Percentiles rank a stretch among this genome's conserved stretches.
These are phyloP conservation scores for Coprinopsis marcescibilis DNA, from an alignment of 768 basidiomycete genomes.

Conservation along the genomic window DNA sequence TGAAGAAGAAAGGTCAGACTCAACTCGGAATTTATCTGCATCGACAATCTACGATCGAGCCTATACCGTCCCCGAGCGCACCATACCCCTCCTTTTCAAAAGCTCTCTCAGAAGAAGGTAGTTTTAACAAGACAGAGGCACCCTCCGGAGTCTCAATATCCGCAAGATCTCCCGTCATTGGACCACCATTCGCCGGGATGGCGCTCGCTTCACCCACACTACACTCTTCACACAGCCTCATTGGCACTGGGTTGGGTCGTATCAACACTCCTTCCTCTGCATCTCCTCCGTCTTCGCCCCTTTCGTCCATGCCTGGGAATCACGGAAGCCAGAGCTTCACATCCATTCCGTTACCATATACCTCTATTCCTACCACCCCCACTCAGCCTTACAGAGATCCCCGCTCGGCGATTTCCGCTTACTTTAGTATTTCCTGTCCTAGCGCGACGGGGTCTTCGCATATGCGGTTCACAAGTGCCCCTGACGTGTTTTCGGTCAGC, in stretches of 20 bases:
- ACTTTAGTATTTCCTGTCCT: slow-evolving; percentile 80
- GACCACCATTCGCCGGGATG: slow-evolving; percentile 17
- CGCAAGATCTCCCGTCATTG: slow-evolving; percentile 2
- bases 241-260: slow-evolving; percentile 32
- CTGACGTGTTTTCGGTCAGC: slow-evolving; percentile 77
- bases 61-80: slow-evolving; percentile 66
- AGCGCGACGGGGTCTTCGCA: slow-evolving; percentile 76
- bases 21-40: slow-evolving; percentile 90
- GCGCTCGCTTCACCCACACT: slow-evolving; percentile 32
- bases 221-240: slow-evolving; percentile 39
- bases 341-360: slow-evolving; percentile 17
- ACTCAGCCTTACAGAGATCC: slow-evolving; percentile 73
- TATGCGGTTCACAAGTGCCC: slow-evolving; percentile 79
- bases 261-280: slow-evolving; percentile 7
- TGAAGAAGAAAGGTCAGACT: slow-evolving; percentile 65
- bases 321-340: slow-evolving; percentile 15
- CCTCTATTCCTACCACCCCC: slow-evolving; percentile 31
- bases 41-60: slow-evolving; percentile 76
- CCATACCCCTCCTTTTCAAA: slow-evolving; percentile 27
- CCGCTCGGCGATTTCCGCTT: slow-evolving; percentile 63
- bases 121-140: background rate
- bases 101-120: background rate
- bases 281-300: slow-evolving; percentile 19
- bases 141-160: background rate
- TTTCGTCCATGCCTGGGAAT: slow-evolving; percentile 16